Evolutionary conservation across 176 grass and related monocot genomes (phyloP).

Genomic region (Triticum urartu): DNA sequence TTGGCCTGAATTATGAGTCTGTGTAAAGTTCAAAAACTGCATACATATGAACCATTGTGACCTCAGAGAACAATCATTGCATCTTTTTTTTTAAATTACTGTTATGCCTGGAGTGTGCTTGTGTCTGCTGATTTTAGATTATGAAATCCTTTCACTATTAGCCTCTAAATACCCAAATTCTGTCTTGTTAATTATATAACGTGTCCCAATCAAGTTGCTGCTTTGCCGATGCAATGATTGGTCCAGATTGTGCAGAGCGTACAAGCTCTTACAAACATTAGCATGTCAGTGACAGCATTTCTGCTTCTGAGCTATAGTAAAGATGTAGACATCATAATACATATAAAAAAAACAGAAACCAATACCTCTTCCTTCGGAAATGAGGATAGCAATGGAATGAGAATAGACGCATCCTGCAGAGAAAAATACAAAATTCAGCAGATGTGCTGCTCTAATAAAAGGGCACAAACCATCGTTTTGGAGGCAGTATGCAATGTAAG

Average conservation of each 20-base stretch:
- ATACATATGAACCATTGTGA: constrained; percentile 13
- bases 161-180: too few species aligned
- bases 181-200: too few species aligned
- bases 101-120: too few species aligned
- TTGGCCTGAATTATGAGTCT: not conserved
- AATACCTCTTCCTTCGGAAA: constrained; percentile 96
- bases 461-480: not conserved
- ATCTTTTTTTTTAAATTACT: too few species aligned
- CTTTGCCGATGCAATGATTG: not conserved
- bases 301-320: constrained; percentile 24
- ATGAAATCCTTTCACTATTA: too few species aligned
- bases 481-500: not conserved
- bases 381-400: constrained; percentile 93
- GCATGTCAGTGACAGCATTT: not conserved
- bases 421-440: constrained; percentile 16
- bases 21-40: not conserved
- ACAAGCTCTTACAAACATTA: constrained; percentile 22
- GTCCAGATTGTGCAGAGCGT: not conserved
- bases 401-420: constrained; percentile 90
- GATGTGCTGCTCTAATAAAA: constrained; percentile 16
- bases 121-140: too few species aligned
- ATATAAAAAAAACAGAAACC: constrained; percentile 9
- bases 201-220: too few species aligned
- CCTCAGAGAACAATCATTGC: not conserved
- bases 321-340: not conserved